phyloP scores from a whole-genome alignment of 441 rosid genomes.

The Adansonia rubrostipa region DNA sequence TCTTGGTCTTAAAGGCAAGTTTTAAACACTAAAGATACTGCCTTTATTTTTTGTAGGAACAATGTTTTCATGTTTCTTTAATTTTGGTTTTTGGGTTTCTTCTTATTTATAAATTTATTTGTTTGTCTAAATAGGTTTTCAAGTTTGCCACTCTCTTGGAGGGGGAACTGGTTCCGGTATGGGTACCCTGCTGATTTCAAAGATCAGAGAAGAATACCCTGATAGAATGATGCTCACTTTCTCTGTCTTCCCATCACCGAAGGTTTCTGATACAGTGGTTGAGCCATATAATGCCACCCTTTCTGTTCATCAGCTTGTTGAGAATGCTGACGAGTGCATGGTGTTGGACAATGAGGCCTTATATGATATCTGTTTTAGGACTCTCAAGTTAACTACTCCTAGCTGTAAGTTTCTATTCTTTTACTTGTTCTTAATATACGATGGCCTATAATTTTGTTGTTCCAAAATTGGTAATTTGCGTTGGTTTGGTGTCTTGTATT shows the following conservation, averaged over 20 bases:
- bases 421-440: not conserved
- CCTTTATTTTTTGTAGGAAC: not conserved
- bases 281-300: conserved; percentile 55
- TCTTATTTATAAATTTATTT: not conserved
- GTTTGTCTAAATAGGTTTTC: conserved; percentile 32
- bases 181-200: conserved; percentile 54
- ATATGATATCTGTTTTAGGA: conserved; percentile 56
- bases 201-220: conserved; percentile 56
- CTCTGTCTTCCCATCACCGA: conserved; percentile 56
- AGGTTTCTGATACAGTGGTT: conserved; percentile 56
- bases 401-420: conserved; percentile 39
- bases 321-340: conserved; percentile 53
- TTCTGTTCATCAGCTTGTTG: conserved; percentile 50
- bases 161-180: conserved; percentile 54
- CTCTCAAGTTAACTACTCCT: conserved; percentile 52
- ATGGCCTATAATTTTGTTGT: not conserved
- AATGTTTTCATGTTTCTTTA: not conserved
- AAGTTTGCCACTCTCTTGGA: conserved; percentile 44
- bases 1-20: not conserved
- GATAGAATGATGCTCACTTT: conserved; percentile 61
- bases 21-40: not conserved
- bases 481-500: not conserved
- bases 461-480: not conserved
- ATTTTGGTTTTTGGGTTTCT: not conserved
- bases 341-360: conserved; percentile 49